A percentile compares a stretch with the other conserved stretches of the same genome.
phyloP scores from a whole-genome alignment of 1,284 basidiomycete species.

The Phlebopus sp. region DNA sequence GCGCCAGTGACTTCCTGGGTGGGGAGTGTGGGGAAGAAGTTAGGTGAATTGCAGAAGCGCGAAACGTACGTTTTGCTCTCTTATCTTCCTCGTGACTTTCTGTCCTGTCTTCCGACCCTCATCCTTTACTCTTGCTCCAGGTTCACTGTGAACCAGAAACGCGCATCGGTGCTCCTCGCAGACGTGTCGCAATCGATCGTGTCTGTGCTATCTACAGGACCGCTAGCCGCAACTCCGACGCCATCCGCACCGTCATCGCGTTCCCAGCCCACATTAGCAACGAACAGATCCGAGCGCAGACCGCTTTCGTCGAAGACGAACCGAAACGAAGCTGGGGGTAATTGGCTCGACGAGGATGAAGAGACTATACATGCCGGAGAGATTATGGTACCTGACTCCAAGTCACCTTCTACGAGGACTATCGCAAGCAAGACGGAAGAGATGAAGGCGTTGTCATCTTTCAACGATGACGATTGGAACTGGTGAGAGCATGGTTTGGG shows the following conservation, averaged over 20 bases:
- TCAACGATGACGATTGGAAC: conserved; percentile 62
- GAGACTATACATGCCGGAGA: conserved; percentile 19
- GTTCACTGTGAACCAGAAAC: conserved; percentile 60
- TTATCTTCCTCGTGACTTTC: background rate
- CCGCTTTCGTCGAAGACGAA: background rate
- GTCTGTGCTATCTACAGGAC: conserved; percentile 42
- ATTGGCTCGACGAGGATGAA: conserved; percentile 42
- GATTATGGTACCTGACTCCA: conserved; percentile 31
- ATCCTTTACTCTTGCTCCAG: conserved; percentile 30
- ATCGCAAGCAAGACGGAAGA: conserved; percentile 11
- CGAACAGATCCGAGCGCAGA: conserved; percentile 9
- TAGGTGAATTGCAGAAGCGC: conserved; percentile 54
- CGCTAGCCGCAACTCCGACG: conserved; percentile 28
- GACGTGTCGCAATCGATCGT: conserved; percentile 61
- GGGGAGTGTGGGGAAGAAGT: conserved; percentile 56
- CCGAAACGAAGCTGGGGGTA: conserved; percentile 14
- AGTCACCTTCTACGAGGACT: background rate
- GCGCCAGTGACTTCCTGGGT: conserved; percentile 40
- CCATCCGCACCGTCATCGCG: conserved; percentile 17
- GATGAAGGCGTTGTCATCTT: conserved; percentile 17
- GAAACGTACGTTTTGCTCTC: conserved; percentile 41
- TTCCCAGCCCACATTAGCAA: conserved; percentile 8
- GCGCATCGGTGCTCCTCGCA: conserved; percentile 61
- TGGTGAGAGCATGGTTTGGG: conserved; percentile 38
- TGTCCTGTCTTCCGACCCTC: background rate